Evolutionary conservation across 2,329 filamentous ascomycete genomes (phyloP).

Genomic region (Exophiala xenobiotica): DNA sequence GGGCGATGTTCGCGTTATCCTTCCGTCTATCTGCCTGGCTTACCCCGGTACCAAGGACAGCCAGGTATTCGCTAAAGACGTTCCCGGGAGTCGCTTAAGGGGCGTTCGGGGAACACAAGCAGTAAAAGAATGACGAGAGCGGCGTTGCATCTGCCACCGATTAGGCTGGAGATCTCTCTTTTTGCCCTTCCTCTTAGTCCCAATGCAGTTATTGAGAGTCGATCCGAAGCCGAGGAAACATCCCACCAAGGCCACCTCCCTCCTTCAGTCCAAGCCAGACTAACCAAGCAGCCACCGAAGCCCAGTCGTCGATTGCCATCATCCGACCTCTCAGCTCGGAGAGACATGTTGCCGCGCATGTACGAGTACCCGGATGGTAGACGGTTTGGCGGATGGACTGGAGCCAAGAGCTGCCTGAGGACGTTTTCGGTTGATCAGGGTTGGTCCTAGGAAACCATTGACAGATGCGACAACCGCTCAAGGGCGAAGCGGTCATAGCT

Average conservation of each 20-base stretch:
- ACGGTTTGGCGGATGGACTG: background rate
- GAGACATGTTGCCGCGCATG: background rate
- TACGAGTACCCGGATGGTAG: background rate
- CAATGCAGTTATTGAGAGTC: background rate
- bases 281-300: too few species aligned
- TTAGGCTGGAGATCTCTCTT: constrained; percentile 4
- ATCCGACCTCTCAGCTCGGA: background rate
- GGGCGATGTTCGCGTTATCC: background rate
- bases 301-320: too few species aligned
- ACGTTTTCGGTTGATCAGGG: background rate
- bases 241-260: background rate
- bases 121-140: constrained; percentile 13
- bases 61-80: background rate
- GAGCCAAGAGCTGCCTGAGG: background rate
- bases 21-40: too few species aligned
- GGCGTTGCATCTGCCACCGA: constrained; percentile 11
- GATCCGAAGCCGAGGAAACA: background rate
- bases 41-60: too few species aligned
- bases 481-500: background rate
- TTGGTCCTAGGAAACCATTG: background rate
- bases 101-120: background rate
- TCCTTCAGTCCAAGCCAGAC: too few species aligned
- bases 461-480: background rate
- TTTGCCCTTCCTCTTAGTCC: constrained; percentile 1
- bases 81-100: constrained; percentile 10